phyloP scores from a whole-genome alignment of 192 early-diverging fungal species.

The Umbelopsis sp. region DNA sequence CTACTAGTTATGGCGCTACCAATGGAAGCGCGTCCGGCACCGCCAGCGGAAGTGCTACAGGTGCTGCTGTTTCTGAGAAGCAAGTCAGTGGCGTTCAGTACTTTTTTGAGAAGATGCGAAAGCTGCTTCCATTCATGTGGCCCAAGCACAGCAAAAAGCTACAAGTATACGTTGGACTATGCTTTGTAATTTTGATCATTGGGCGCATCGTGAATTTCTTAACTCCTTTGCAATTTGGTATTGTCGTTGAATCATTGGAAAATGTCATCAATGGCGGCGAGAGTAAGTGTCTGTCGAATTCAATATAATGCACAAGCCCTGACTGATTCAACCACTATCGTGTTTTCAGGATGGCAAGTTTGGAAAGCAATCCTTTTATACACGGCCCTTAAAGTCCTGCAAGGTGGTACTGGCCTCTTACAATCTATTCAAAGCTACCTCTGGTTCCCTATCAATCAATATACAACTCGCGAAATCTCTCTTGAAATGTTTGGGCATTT shows the following conservation, averaged over 20 bases:
- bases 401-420: slow-evolving; percentile 74
- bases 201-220: slow-evolving; percentile 82
- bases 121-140: slow-evolving; percentile 84
- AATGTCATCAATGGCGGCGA: slow-evolving; percentile 17
- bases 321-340: background rate
- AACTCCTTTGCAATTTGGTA: slow-evolving; percentile 83
- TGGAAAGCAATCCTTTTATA: slow-evolving; percentile 64
- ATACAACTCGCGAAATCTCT: slow-evolving; percentile 90
- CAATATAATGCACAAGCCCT: background rate
- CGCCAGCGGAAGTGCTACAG: slow-evolving; percentile 27
- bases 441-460: slow-evolving; percentile 95
- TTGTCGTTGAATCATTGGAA: slow-evolving; percentile 63
- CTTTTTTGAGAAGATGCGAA: slow-evolving; percentile 58
- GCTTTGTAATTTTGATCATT: slow-evolving; percentile 63
- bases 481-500: slow-evolving; percentile 89
- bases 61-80: slow-evolving; percentile 24
- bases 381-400: slow-evolving; percentile 68
- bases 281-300: background rate
- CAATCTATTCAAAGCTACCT: slow-evolving; percentile 80
- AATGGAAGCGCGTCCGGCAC: slow-evolving; percentile 27
- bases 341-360: slow-evolving; percentile 37
- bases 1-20: slow-evolving; percentile 18
- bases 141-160: slow-evolving; percentile 64
- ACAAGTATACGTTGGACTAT: slow-evolving; percentile 70
- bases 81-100: slow-evolving; percentile 44